Evolutionary conservation across 257 asterid species (phyloP).

Genomic region (Nicotiana tabacum): DNA sequence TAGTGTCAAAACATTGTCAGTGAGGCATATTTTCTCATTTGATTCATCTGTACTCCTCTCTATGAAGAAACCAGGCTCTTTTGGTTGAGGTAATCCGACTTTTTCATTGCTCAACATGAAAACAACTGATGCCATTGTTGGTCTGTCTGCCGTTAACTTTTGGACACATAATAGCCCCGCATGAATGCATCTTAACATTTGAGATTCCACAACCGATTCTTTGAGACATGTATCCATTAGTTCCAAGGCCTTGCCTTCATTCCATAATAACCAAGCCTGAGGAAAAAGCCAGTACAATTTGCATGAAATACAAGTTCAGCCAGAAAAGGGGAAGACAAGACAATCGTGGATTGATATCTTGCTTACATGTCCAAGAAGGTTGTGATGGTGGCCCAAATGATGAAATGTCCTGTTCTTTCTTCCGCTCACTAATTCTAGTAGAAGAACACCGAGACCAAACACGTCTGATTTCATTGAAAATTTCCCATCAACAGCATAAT

Average conservation of each 20-base stretch:
- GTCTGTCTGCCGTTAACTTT: background rate
- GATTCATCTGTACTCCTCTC: background rate
- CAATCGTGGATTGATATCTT: background rate
- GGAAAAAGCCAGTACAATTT: background rate
- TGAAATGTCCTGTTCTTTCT: background rate
- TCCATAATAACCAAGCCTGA: conserved; percentile 9
- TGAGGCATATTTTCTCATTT: background rate
- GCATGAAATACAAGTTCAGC: background rate
- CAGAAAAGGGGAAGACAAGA: background rate
- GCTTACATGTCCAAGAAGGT: conserved; percentile 13
- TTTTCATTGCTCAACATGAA: conserved; percentile 6
- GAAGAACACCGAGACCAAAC: background rate
- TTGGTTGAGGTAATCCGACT: background rate
- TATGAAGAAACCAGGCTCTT: conserved; percentile 9
- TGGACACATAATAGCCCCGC: conserved; percentile 4
- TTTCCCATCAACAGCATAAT: background rate
- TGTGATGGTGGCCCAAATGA: background rate
- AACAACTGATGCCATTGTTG: background rate
- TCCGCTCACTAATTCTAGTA: conserved; percentile 1
- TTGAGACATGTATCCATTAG: conserved; percentile 3
- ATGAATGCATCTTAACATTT: conserved; percentile 6
- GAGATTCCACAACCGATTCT: background rate
- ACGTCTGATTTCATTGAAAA: conserved; percentile 11
- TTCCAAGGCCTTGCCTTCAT: conserved; percentile 7
- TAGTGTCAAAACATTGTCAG: background rate